Evolutionary conservation across 2,329 filamentous ascomycete genomes (phyloP), one percentile per base, ranked within the genome.

Genomic region (Aspergillus neotritici): DNA sequence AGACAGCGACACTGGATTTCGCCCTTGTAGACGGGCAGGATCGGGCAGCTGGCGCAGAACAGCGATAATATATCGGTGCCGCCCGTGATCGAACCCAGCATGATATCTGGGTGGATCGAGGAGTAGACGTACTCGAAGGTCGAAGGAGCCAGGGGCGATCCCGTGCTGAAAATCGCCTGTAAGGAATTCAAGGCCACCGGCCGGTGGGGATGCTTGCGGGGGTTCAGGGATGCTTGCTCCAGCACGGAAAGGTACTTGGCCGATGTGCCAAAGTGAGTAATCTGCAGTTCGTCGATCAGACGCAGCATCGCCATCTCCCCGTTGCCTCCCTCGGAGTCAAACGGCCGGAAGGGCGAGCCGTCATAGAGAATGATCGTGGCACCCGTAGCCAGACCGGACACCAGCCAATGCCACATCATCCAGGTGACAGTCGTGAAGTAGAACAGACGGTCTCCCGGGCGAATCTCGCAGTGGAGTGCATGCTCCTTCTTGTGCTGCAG

Each of bases 331-430:
- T 78, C 78, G 6, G 66, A 58, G 32, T 75, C 71, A 2, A 77
- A 74, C 0, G 86, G 86, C 37, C 78, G 77, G 72, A 97, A 97
- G 0, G 93, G 93, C 0, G 87, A 94, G 37, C 93, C 93, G 41
- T 94, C 87, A 67, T 96, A 98, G 4, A 97, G 76, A 14, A 97
- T 77, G 10, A 97, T 73, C 0, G 87, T 91, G 9, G 86, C 79
- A 41, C 91, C 91, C 25, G 81, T 83, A 8, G 90, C 86, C 4
- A 97, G 80, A 5, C 84, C 87, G 1, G 87, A 91, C 14, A 96
- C 79, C 32, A 90, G 83, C 90, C 91, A 97, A 64, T 97, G 91
- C 89, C 90, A 96, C 91, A 97, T 97, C 90, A 98, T 97, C 93
- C 90, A 96, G 0, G 88, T 94, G 9, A 85, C 89, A 3, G 90